These are phyloP conservation scores for Tulasnella sp. DNA, from an alignment of 768 basidiomycete species.

Conservation along the genomic window DNA sequence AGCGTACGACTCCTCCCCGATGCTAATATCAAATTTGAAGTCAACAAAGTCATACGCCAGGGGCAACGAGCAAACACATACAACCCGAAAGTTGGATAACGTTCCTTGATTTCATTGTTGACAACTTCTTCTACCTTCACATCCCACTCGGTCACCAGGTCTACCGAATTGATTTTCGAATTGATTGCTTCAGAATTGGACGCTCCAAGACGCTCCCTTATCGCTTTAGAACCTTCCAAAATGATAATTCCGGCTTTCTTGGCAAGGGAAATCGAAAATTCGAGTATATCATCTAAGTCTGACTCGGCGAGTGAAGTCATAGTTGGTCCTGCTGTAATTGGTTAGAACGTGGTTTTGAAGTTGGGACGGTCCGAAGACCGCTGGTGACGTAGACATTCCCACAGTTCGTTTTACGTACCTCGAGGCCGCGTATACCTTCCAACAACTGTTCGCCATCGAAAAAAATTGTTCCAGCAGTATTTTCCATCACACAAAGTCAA, in stretches of 20 bases:
- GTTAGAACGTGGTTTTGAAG: no score
- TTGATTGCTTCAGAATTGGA: slow-evolving; percentile 38
- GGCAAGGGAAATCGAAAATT: slow-evolving; percentile 59
- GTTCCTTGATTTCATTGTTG: slow-evolving; percentile 45
- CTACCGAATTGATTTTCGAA: slow-evolving; percentile 89
- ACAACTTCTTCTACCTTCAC: slow-evolving; percentile 81
- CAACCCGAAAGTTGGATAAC: slow-evolving; percentile 74
- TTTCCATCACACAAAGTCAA: no score
- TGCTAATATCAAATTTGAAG: slow-evolving; percentile 33
- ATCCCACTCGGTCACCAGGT: slow-evolving; percentile 92
- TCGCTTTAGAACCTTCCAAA: slow-evolving; percentile 61
- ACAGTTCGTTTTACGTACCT: no score
- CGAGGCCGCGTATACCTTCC: no score
- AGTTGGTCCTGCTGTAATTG: no score
- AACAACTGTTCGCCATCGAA: no score
- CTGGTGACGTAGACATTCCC: no score
- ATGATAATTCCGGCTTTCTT: slow-evolving; percentile 63
- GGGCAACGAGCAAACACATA: slow-evolving; percentile 30
- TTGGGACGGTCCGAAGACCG: no score
- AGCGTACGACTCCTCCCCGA: slow-evolving; percentile 89
- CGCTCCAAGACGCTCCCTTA: slow-evolving; percentile 35
- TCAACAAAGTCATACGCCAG: not conserved
- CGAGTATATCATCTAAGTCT: slow-evolving; percentile 49
- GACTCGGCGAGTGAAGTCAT: slow-evolving; percentile 24
- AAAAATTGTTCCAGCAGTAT: no score